phyloP scores from a whole-genome alignment of 139 green algal genomes.

The Coelastrella sp. region DNA sequence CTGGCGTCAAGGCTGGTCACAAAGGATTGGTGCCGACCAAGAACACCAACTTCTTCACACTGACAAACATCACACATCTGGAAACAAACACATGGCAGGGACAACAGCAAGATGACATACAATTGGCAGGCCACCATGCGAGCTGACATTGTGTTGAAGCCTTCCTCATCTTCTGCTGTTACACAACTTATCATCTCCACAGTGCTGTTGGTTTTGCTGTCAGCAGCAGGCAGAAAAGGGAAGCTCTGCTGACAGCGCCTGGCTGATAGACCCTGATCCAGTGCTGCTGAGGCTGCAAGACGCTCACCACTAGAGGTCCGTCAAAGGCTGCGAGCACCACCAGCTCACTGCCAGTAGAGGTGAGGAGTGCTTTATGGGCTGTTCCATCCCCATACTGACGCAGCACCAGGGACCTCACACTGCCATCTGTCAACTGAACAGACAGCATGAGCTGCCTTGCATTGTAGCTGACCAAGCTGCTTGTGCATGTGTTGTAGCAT shows the following conservation, averaged over 20 bases:
- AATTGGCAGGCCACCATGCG: too few species aligned
- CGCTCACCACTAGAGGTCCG: slow-evolving; percentile 31
- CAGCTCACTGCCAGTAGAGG: neutral
- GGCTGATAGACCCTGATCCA: too few species aligned
- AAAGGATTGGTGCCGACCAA: slow-evolving; percentile 9
- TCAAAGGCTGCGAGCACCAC: slow-evolving; percentile 42
- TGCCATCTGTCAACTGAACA: neutral
- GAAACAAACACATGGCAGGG: neutral
- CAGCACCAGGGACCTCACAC: neutral
- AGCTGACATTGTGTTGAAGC: too few species aligned
- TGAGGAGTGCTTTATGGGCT: slow-evolving; percentile 12
- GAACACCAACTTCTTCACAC: neutral
- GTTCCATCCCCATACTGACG: neutral
- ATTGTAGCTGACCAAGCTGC: slow-evolving; percentile 36
- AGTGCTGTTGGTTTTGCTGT: too few species aligned
- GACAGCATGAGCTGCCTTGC: slow-evolving; percentile 20
- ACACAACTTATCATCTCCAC: too few species aligned
- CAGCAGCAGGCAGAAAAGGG: too few species aligned
- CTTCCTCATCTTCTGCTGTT: too few species aligned
- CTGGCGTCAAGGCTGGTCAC: slow-evolving; percentile 21
- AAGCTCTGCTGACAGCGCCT: too few species aligned
- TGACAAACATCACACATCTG: slow-evolving; percentile 37
- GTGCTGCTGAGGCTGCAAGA: too few species aligned
- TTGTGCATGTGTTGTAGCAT: slow-evolving; percentile 36
- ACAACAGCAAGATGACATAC: too few species aligned